Evolutionary conservation across 768 basidiomycete genomes (phyloP).

Genomic region (Kockovaella imperatae): DNA sequence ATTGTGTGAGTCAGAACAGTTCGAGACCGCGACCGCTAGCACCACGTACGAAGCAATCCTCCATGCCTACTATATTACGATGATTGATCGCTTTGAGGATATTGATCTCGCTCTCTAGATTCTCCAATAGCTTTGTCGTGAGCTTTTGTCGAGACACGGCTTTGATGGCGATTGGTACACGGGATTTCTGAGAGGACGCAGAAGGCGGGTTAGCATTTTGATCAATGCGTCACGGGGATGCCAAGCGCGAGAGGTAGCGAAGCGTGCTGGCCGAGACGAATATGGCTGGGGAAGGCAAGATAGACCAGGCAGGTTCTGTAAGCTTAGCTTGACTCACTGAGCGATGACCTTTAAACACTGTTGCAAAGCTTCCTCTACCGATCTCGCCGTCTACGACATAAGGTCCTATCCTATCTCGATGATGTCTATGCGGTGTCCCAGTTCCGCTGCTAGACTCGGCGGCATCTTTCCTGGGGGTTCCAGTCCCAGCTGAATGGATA

Average conservation of each 20-base stretch:
- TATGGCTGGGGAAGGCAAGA: neutral
- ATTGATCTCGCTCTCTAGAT: constrained; percentile 94
- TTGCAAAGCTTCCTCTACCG: constrained; percentile 78
- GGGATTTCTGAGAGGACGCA: constrained; percentile 55
- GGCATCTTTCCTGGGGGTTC: constrained; percentile 5
- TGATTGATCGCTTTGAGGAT: constrained; percentile 91
- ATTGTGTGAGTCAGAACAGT: neutral
- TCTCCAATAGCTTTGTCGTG: constrained; percentile 86
- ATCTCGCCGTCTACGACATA: constrained; percentile 48
- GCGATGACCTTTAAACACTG: constrained; percentile 88
- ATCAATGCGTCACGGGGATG: constrained; percentile 1
- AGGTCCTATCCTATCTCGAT: constrained; percentile 42
- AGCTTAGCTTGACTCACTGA: constrained; percentile 56
- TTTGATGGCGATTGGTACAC: constrained; percentile 82
- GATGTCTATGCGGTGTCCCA: no score
- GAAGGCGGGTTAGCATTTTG: neutral
- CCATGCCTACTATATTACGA: constrained; percentile 81
- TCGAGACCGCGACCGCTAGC: neutral
- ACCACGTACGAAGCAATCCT: constrained; percentile 75
- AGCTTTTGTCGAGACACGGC: constrained; percentile 81
- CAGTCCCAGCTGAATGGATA: neutral
- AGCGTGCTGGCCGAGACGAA: neutral
- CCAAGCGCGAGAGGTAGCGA: neutral
- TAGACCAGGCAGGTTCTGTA: no score
- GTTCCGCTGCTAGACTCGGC: constrained; percentile 5